phyloP scores from a whole-genome alignment of 495 filamentous ascomycete genomes.

The Penicillium bialowiezense region DNA sequence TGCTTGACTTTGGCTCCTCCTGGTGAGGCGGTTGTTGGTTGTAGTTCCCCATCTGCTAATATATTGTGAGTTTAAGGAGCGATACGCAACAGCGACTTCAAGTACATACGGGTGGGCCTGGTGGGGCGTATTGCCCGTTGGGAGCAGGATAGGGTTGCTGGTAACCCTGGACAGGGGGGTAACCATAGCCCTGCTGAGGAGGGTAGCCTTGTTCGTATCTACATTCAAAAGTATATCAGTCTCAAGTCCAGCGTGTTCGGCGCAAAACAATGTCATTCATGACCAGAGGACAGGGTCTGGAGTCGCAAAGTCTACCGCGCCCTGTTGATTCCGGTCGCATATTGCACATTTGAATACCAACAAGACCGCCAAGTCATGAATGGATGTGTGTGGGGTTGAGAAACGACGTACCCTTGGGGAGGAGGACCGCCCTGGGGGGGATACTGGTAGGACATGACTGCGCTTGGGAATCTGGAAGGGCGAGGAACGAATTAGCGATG shows the following conservation, averaged over 20 bases:
- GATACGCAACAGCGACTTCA: no score
- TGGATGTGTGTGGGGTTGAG: neutral
- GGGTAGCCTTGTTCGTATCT: constrained; percentile 14
- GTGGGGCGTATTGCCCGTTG: constrained; percentile 23
- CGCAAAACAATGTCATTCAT: neutral
- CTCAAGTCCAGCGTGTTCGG: neutral
- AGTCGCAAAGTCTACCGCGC: neutral
- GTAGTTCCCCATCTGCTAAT: no score
- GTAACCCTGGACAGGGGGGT: constrained; percentile 31
- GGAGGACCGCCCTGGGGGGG: constrained; percentile 23
- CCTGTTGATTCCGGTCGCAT: neutral
- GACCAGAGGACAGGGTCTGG: neutral
- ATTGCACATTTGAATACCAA: neutral
- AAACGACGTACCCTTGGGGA: constrained; percentile 14
- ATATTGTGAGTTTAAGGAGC: no score
- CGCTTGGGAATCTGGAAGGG: constrained; percentile 1
- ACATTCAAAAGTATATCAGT: neutral
- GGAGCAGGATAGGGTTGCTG: no score
- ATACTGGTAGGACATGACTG: constrained; percentile 41
- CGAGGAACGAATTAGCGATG: constrained; percentile 5
- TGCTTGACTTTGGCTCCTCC: constrained; percentile 47
- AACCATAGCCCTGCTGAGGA: constrained; percentile 13
- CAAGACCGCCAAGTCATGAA: neutral
- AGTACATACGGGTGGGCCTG: no score
- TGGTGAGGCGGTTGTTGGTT: neutral